Base-by-base conservation (phyloP, 2,329 filamentous ascomycete species). In the Aspergillus aculeatus region DNA sequence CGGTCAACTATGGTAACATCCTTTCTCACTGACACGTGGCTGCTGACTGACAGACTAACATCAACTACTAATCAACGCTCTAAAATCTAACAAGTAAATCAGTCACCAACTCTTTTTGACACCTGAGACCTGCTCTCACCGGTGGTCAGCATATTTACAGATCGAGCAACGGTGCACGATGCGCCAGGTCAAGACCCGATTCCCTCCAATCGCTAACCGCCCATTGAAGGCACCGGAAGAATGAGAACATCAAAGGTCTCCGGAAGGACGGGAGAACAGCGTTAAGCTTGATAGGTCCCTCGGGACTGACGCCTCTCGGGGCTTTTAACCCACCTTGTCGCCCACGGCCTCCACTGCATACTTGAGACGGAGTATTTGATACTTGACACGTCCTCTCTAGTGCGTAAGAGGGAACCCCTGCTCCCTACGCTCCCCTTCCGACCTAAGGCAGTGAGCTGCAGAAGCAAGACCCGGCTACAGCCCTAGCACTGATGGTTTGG, bases 191-290 rank as follows among this genome's bases (percentile, higher is more conserved):
- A 44, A 61, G 60, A 57, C 60, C 32, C 35, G 59, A 63, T 29
- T 31, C 47, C 56, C 58, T 62, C 65, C 65, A 67, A 67, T 67
- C 64, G 59, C 62, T 67, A 67, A 55, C 59, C 61, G 64, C 64
- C 59, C 50, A 9, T 29, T 29, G 7, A 29, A 29, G 7, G 26
- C 26, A 35, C 57, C 38, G 38, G 16, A 9, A 19, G 14, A 44
- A 44, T 52, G 56, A 58, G 32, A 56, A 50, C 55, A 52, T 59
- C 58, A 50, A 54, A 29, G 16, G 26, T 10, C 26, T 54, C 53
- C 44, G 38, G 54, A 56, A 64, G 58, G 56, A 54, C 50, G 49
- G 57, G 59, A 32, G 59, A 56, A 61, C 48, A 53, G 35, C 56
- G 35, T 57, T 54, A 59, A 63, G 53, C 55, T 38, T 56, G 56